These are phyloP conservation scores for Stephania yunnanensis DNA, from an alignment of 164 flowering plant genomes.

Conservation along the genomic window DNA sequence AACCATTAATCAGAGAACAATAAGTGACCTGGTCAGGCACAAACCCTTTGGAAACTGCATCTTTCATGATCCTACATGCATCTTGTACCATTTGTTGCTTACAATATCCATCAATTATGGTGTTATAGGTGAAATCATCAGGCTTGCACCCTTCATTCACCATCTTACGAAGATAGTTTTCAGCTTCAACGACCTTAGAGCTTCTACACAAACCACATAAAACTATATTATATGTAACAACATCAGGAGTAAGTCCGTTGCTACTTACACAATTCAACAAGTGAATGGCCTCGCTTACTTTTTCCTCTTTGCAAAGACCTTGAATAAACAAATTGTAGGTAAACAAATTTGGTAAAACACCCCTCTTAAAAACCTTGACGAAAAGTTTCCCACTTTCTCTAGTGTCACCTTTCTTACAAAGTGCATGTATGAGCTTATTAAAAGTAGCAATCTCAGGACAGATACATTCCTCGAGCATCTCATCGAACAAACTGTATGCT, in stretches of 20 bases:
- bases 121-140: slow-evolving; percentile 15
- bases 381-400: slow-evolving; percentile 10
- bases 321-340: slow-evolving; percentile 12
- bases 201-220: slow-evolving; percentile 74
- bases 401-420: slow-evolving; percentile 10
- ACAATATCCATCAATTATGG: slow-evolving; percentile 64
- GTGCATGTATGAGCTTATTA: slow-evolving; percentile 12
- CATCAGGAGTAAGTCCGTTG: slow-evolving; percentile 61
- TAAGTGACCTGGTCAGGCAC: slow-evolving; percentile 11
- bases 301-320: slow-evolving; percentile 9
- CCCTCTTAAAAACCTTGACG: slow-evolving; percentile 8
- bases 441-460: slow-evolving; percentile 11
- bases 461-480: slow-evolving; percentile 44
- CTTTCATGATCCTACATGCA: slow-evolving; percentile 8
- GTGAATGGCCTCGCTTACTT: slow-evolving; percentile 6
- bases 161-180: slow-evolving; percentile 12
- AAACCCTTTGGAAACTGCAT: slow-evolving; percentile 13
- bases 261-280: slow-evolving; percentile 6
- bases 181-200: slow-evolving; percentile 13
- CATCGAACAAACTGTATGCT: slow-evolving; percentile 57
- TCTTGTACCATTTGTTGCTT: slow-evolving; percentile 47
- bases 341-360: slow-evolving; percentile 10
- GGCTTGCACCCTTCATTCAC: slow-evolving; percentile 10
- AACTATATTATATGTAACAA: slow-evolving; percentile 70
- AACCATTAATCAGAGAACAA: slow-evolving; percentile 12